Conservation (phyloP, 257 asterid species). For the Petunia axillaris region DNA sequence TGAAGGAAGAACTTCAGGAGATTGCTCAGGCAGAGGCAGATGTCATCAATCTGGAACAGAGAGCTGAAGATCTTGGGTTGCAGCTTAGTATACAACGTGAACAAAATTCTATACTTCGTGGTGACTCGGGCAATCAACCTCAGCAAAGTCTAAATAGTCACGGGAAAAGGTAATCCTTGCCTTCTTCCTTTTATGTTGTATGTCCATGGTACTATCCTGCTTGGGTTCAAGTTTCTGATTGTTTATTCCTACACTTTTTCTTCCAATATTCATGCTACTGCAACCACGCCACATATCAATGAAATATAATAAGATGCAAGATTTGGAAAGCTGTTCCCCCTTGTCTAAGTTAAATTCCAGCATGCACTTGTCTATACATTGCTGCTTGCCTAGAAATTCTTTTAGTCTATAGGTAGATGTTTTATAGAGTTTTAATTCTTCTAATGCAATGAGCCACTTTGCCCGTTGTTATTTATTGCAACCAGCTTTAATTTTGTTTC, state of each 20-base stretch:
- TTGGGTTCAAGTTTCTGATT: conserved; percentile 29
- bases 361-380: neutral
- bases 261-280: neutral
- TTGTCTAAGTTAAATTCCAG: neutral
- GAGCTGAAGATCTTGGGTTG: conserved; percentile 66
- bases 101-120: conserved; percentile 53
- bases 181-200: conserved; percentile 24
- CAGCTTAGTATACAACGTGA: conserved; percentile 69
- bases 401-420: neutral
- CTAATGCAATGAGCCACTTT: conserved; percentile 7
- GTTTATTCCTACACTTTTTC: conserved; percentile 14
- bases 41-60: conserved; percentile 57
- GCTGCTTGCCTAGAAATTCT: conserved; percentile 12
- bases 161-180: conserved; percentile 46
- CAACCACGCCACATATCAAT: conserved; percentile 3
- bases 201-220: conserved; percentile 23
- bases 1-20: conserved; percentile 66
- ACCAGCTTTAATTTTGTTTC: conserved; percentile 4
- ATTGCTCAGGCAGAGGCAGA: conserved; percentile 69
- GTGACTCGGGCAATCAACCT: conserved; percentile 48
- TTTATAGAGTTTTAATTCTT: neutral
- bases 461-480: neutral
- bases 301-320: neutral
- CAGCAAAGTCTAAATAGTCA: conserved; percentile 47
- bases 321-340: neutral